Conservation (phyloP, 2,329 filamentous ascomycete species). For the Rhytidhysteron rufulum region DNA sequence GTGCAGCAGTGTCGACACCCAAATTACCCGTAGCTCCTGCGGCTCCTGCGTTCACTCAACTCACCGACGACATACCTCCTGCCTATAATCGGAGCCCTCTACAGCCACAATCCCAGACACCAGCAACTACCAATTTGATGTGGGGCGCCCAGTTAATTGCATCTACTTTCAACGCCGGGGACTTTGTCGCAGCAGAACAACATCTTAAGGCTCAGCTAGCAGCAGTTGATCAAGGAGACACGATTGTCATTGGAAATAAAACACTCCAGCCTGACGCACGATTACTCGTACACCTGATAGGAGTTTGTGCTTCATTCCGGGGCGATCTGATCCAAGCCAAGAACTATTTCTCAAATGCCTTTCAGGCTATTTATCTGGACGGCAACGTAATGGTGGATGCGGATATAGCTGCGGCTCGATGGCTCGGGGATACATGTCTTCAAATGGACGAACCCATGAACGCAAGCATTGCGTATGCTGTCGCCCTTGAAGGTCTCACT, state of each 20-base stretch:
- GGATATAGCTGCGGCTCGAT: slow-evolving; percentile 29
- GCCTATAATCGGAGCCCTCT: too few species aligned
- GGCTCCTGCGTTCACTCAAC: neutral
- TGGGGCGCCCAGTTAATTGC: slow-evolving; percentile 19
- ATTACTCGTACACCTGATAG: slow-evolving; percentile 23
- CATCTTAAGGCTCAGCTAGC: slow-evolving; percentile 21
- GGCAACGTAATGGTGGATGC: slow-evolving; percentile 23
- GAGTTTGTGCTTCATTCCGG: slow-evolving; percentile 21
- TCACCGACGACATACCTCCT: slow-evolving; percentile 1
- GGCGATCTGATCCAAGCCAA: slow-evolving; percentile 28
- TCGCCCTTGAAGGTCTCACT: slow-evolving; percentile 22
- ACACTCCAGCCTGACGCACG: slow-evolving; percentile 22
- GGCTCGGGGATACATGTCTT: slow-evolving; percentile 30
- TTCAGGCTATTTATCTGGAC: slow-evolving; percentile 18
- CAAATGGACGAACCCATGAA: slow-evolving; percentile 24
- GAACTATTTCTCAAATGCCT: slow-evolving; percentile 22
- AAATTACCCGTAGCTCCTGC: neutral
- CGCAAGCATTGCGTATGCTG: slow-evolving; percentile 24
- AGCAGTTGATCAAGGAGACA: slow-evolving; percentile 22
- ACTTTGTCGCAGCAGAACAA: slow-evolving; percentile 16
- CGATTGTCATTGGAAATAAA: slow-evolving; percentile 8
- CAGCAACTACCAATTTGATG: slow-evolving; percentile 10
- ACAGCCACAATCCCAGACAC: slow-evolving; percentile 6
- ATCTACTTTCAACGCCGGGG: slow-evolving; percentile 15
- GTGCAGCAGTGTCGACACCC: too few species aligned